Conservation (phyloP, 257 asterid genomes). For the Lycium barbarum region DNA sequence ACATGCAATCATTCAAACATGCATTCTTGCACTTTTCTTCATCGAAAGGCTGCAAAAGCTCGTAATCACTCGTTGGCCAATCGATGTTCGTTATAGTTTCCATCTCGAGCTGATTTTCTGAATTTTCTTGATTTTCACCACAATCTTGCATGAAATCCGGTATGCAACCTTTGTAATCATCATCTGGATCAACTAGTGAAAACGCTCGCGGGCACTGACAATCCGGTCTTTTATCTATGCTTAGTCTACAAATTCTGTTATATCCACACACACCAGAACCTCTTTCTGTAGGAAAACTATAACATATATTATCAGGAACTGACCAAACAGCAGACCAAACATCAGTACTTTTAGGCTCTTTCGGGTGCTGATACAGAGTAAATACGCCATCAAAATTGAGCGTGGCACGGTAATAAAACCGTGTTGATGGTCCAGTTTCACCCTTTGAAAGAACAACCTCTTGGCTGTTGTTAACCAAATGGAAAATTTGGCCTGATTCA, state of each 20-base stretch:
- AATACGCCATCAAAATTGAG: slow-evolving; percentile 55
- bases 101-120: slow-evolving; percentile 19
- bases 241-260: slow-evolving; percentile 46
- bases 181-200: slow-evolving; percentile 38
- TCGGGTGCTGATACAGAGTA: slow-evolving; percentile 41
- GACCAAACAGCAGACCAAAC: slow-evolving; percentile 41
- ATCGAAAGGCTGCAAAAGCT: slow-evolving; percentile 16
- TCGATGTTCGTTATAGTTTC: slow-evolving; percentile 37
- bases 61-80: slow-evolving; percentile 53
- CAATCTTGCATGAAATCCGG: slow-evolving; percentile 46
- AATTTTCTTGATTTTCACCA: slow-evolving; percentile 6
- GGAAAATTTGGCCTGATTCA: slow-evolving; percentile 38
- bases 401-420: slow-evolving; percentile 40
- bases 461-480: background rate
- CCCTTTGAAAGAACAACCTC: slow-evolving; percentile 22
- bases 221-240: slow-evolving; percentile 34
- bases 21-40: slow-evolving; percentile 35
- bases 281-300: background rate
- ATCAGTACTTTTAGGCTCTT: slow-evolving; percentile 27
- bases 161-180: slow-evolving; percentile 40
- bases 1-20: slow-evolving; percentile 51
- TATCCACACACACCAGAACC: slow-evolving; percentile 66
- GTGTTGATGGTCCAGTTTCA: slow-evolving; percentile 17
- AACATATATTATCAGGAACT: slow-evolving; percentile 41
- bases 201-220: slow-evolving; percentile 49